Conservation (phyloP, 2,329 filamentous ascomycete species). For the Ophiocordyceps robertsii region DNA sequence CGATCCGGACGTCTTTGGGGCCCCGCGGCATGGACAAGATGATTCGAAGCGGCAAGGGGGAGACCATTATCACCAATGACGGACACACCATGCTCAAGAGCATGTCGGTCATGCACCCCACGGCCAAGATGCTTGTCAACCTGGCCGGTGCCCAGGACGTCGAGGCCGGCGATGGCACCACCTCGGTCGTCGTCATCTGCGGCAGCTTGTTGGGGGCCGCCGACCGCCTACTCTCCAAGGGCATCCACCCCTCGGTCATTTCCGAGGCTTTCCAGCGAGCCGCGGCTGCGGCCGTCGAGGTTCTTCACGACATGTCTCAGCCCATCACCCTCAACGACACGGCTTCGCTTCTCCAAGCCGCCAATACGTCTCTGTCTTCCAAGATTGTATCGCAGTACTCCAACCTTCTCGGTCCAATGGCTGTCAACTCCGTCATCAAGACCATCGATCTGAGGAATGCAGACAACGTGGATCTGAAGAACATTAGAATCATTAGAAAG, state of each 20-base stretch:
- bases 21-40: constrained; percentile 99
- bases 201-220: constrained; percentile 89
- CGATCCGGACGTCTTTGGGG: constrained; percentile 89
- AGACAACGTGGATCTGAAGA: constrained; percentile 91
- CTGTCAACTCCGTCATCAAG: constrained; percentile 89
- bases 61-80: constrained; percentile 98
- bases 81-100: constrained; percentile 98
- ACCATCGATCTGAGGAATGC: constrained; percentile 92
- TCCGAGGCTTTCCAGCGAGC: constrained; percentile 96
- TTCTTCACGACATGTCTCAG: constrained; percentile 90
- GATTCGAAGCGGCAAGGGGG: constrained; percentile 93
- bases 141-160: constrained; percentile 95
- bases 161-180: constrained; percentile 95
- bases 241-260: constrained; percentile 94
- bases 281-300: constrained; percentile 73
- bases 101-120: constrained; percentile 99
- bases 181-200: constrained; percentile 94
- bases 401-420: constrained; percentile 90
- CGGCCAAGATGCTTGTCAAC: constrained; percentile 97
- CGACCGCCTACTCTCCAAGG: constrained; percentile 79
- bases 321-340: constrained; percentile 84
- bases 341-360: constrained; percentile 82
- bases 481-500: constrained; percentile 96
- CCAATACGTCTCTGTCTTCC: constrained; percentile 91
- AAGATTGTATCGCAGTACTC: constrained; percentile 99